phyloP scores from a whole-genome alignment of 176 grass and related monocot species.

The Musa acuminata region DNA sequence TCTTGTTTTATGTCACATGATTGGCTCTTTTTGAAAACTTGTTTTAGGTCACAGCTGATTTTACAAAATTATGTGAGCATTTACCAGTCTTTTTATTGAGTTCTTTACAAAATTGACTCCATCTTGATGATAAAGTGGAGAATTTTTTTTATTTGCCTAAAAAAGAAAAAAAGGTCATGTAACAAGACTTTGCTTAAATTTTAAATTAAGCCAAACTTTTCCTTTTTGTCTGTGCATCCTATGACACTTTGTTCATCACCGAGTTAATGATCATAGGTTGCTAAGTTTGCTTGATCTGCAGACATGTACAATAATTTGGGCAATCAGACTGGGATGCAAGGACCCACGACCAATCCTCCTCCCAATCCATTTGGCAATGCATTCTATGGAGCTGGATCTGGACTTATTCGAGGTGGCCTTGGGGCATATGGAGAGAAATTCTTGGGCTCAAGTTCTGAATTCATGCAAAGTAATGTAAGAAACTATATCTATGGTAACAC shows the following conservation, averaged over 20 bases:
- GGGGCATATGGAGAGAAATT: constrained; percentile 24
- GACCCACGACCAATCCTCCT: constrained; percentile 1
- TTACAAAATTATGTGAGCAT: too few relatives aligned
- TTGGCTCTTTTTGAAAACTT: too few relatives aligned
- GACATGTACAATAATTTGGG: constrained; percentile 11
- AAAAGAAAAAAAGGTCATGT: too few relatives aligned
- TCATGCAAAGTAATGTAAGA: constrained; percentile 26
- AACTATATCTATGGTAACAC: background rate
- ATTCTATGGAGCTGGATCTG: constrained; percentile 19
- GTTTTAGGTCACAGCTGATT: too few relatives aligned
- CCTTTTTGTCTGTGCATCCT: too few relatives aligned
- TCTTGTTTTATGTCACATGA: too few relatives aligned
- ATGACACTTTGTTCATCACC: background rate
- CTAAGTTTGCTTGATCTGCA: background rate
- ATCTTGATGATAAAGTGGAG: too few relatives aligned
- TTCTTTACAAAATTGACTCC: too few relatives aligned
- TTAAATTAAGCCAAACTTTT: too few relatives aligned
- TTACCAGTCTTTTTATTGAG: too few relatives aligned
- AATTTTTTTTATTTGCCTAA: too few relatives aligned
- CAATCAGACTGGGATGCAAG: constrained; percentile 7
- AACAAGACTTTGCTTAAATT: too few relatives aligned
- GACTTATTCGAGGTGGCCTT: constrained; percentile 17
- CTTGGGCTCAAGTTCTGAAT: constrained; percentile 22
- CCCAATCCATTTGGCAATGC: constrained; percentile 21
- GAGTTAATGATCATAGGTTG: background rate